Conservation (phyloP, 176 grass and related monocot genomes). For the Rhynchospora pubera region DNA sequence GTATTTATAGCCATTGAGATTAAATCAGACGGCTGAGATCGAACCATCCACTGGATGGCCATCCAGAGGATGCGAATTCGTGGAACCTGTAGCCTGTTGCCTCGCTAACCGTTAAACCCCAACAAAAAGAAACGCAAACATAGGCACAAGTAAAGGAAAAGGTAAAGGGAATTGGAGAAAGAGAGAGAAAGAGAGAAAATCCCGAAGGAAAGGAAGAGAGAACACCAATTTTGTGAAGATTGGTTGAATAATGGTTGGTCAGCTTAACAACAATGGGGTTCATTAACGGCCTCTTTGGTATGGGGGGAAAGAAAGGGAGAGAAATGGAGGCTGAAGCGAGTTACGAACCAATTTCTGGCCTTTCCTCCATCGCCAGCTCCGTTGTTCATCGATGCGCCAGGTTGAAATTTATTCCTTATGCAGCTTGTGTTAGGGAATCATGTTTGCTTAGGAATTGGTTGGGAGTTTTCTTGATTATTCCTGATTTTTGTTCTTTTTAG, state of each 20-base stretch:
- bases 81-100: no score
- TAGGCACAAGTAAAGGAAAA: not conserved
- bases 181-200: not conserved
- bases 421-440: not conserved
- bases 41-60: no score
- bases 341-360: slow-evolving; percentile 31
- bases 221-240: not conserved
- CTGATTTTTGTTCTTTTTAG: not conserved
- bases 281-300: slow-evolving; percentile 45
- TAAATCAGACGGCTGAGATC: no score
- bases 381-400: slow-evolving; percentile 54
- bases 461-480: not conserved
- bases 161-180: not conserved
- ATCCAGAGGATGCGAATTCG: no score
- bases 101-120: not conserved
- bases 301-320: not conserved
- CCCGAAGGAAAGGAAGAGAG: not conserved
- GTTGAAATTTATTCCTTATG: slow-evolving; percentile 24
- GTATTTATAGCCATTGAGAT: no score
- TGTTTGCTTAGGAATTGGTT: not conserved
- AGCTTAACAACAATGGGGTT: slow-evolving; percentile 36
- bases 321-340: slow-evolving; percentile 31
- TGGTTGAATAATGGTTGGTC: not conserved
- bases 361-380: slow-evolving; percentile 60
- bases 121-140: slow-evolving; percentile 1